Evolutionary conservation across 2,329 filamentous ascomycete species (phyloP).

Genomic region (Fusarium hainanense): DNA sequence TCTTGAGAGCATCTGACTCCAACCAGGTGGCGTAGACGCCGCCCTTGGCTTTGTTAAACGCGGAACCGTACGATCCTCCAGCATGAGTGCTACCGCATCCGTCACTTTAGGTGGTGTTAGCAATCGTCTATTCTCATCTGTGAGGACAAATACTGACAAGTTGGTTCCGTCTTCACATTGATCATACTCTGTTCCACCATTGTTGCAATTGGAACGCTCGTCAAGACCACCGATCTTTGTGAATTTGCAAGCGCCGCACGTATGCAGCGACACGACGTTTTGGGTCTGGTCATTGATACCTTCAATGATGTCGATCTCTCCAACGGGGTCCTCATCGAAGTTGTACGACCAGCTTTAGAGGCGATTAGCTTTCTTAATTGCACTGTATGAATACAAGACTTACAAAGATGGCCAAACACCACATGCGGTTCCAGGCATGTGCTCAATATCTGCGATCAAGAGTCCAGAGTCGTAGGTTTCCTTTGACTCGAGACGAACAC

Average conservation of each 20-base stretch:
- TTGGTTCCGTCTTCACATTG: conserved; percentile 36
- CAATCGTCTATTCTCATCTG: fast-evolving
- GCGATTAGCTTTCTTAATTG: not conserved
- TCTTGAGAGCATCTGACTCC: conserved; percentile 71
- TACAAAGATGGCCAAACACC: conserved; percentile 39
- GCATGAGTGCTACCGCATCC: conserved; percentile 15
- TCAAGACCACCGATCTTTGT: conserved; percentile 58
- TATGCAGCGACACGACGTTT: conserved; percentile 73
- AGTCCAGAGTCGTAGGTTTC: conserved; percentile 71
- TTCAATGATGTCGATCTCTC: conserved; percentile 81
- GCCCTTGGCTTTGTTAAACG: conserved; percentile 57
- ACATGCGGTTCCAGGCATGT: conserved; percentile 36
- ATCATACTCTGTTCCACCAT: conserved; percentile 45
- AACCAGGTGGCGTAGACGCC: conserved; percentile 78
- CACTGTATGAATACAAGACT: not conserved
- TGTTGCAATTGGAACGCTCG: conserved; percentile 58
- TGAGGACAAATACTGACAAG: not conserved
- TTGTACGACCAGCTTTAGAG: conserved; percentile 14
- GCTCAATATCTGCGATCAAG: conserved; percentile 62
- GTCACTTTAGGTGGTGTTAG: not conserved
- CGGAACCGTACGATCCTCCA: conserved; percentile 5
- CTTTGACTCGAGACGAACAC: conserved; percentile 73
- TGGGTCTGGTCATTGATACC: conserved; percentile 69
- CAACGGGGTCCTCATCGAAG: conserved; percentile 47
- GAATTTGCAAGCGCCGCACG: conserved; percentile 60